phyloP scores from a whole-genome alignment of 192 early-diverging fungal genomes.

The Rhizoclosmatium globosum region DNA sequence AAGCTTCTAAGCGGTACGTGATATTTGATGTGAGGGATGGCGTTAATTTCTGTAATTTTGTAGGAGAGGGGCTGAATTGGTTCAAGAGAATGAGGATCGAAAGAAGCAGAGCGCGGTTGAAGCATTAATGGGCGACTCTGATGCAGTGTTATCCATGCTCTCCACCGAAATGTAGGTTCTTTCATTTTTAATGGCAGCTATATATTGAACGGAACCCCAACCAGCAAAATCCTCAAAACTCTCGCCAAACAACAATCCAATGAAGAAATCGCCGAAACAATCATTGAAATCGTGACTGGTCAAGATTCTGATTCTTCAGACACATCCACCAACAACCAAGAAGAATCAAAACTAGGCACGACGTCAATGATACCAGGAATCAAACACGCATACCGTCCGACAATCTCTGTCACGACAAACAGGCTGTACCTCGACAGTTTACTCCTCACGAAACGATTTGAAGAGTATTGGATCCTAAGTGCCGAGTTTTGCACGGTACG shows the following conservation, averaged over 20 bases:
- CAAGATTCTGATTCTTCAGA: background rate
- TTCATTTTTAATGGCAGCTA: too few relatives aligned
- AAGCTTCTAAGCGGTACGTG: background rate
- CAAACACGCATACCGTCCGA: conserved; percentile 28
- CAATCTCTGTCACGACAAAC: conserved; percentile 55
- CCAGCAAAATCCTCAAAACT: conserved; percentile 3
- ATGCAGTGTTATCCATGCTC: conserved; percentile 10
- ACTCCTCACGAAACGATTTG: conserved; percentile 49
- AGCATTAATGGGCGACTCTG: conserved; percentile 4
- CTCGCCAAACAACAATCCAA: conserved; percentile 9
- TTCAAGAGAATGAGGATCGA: background rate
- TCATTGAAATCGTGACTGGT: conserved; percentile 32
- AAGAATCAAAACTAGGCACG: background rate
- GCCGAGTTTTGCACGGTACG: conserved; percentile 53
- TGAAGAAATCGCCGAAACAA: conserved; percentile 27
- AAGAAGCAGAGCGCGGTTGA: conserved; percentile 4
- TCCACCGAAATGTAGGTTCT: conserved; percentile 24
- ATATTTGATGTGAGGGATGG: too few relatives aligned
- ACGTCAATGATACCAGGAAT: background rate
- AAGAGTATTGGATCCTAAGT: conserved; percentile 50
- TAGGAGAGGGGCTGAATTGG: background rate
- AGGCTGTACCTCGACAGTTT: conserved; percentile 54
- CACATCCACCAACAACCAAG: background rate
- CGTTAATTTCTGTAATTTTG: background rate
- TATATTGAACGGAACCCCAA: background rate